Evolutionary conservation across 2,329 filamentous ascomycete genomes (phyloP), one percentile per base, ranked within the genome.

Genomic region (Aspergillus ustus): DNA sequence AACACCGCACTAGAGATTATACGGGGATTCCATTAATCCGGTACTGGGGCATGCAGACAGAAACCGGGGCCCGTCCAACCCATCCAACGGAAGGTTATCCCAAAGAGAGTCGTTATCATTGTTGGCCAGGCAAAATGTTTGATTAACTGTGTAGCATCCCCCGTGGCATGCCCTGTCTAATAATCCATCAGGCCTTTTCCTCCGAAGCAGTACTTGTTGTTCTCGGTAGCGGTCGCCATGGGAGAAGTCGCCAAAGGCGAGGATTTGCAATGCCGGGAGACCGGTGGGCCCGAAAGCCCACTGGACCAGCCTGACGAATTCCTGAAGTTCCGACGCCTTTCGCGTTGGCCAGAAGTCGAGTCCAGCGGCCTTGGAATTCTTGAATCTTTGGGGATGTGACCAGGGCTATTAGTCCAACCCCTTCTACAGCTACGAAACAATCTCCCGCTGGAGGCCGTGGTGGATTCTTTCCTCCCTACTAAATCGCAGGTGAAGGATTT

Each of bases 181-280:
- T 8, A 13, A 54, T n/a, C 29, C 19, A 51, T 51, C 7, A 29
- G n/a, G 22, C 25, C 22, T 51, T 46, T 52, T 49, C 19, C 61
- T 52, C 29, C 58, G 48, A 28, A 61, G 31, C 40, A 66, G 48
- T 34, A 63, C 53, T 29, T 66, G 60, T 43, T 66, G 60, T 34
- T 55, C 48, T 29, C 52, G 7, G 44, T 64, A 66, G 29, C 49
- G 58, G 40, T 46, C 45, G 17, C 60, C 44, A 34, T 61, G 49
- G 20, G 62, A 66, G 52, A 64, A 63, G 56, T 66, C 64, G n/a
- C 64, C 64, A 25, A 66, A 55, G 31, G 60, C 64, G 25, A 66
- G 53, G 31, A 63, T 49, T 28, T 61, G 43, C 29, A 66, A 46
- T 29, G 37, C 40, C 7, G 52, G 58, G 34, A 66, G 50, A 31